Percentiles rank a stretch among this genome's conserved stretches.
Conservation (phyloP, 805 yeast genomes). For the Kazachstania kunashirensis region DNA sequence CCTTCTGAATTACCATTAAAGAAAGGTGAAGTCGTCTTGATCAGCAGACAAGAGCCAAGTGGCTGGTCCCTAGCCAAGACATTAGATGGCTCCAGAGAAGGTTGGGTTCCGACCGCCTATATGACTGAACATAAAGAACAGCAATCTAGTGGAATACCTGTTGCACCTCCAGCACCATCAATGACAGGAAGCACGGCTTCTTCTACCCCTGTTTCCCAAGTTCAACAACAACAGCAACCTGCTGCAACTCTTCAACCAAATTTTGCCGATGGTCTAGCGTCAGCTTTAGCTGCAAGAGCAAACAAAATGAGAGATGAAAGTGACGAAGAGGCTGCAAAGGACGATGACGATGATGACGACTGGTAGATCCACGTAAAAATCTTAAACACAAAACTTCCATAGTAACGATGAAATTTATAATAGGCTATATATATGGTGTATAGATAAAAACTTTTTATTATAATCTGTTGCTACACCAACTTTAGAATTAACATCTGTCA, state of each 20-base stretch:
- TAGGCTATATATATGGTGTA: too few species aligned
- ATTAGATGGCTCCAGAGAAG: slow-evolving; percentile 67
- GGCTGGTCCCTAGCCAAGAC: slow-evolving; percentile 93
- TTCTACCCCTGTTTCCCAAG: background rate
- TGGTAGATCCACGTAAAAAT: too few species aligned
- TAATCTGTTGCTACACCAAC: too few species aligned
- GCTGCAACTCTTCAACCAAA: slow-evolving; percentile 23
- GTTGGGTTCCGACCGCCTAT: slow-evolving; percentile 98
- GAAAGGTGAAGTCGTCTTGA: slow-evolving; percentile 66
- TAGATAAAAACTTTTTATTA: too few species aligned
- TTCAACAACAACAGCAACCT: slow-evolving; percentile 11
- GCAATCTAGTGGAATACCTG: slow-evolving; percentile 14
- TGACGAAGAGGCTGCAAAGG: slow-evolving; percentile 62
- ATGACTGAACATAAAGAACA: slow-evolving; percentile 45
- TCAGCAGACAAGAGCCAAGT: slow-evolving; percentile 63
- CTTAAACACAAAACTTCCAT: too few species aligned
- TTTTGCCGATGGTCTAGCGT: slow-evolving; percentile 80
- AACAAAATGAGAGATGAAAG: slow-evolving; percentile 49
- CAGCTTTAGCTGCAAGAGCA: slow-evolving; percentile 74
- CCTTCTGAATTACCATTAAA: slow-evolving; percentile 71
- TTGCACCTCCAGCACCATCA: slow-evolving; percentile 31
- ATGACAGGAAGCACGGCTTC: slow-evolving; percentile 1
- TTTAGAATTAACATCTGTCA: too few species aligned
- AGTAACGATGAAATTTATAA: too few species aligned
- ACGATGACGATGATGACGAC: slow-evolving; percentile 49